A percentile compares a stretch with the other conserved stretches of the same genome.
Conservation (phyloP, 2,329 filamentous ascomycete species). For the Aspergillus quadricinctus region DNA sequence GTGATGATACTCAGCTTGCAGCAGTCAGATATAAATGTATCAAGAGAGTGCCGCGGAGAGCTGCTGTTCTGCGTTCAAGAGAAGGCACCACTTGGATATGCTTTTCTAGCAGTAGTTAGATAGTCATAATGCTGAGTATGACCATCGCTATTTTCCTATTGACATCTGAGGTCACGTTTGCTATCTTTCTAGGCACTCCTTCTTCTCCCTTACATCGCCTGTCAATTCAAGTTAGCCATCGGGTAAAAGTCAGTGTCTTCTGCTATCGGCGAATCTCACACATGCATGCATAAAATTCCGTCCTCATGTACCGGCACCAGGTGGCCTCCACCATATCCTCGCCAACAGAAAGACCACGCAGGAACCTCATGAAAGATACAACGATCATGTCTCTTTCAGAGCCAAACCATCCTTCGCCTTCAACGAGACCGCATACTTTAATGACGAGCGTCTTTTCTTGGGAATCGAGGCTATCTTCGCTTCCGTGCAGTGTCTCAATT, state of each 20-base stretch:
- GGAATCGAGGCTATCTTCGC: not conserved
- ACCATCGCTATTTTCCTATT: not conserved
- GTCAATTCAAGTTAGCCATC: not conserved
- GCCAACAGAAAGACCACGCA: not conserved
- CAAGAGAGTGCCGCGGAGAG: no score
- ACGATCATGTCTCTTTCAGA: not conserved
- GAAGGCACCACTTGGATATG: no score
- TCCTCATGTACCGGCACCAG: not conserved
- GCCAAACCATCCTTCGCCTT: not conserved
- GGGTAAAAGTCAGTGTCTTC: no score
- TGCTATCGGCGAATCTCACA: not conserved
- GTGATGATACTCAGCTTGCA: not conserved
- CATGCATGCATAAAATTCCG: not conserved
- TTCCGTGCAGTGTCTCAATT: not conserved
- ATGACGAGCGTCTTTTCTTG: not conserved
- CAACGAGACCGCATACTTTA: accelerated
- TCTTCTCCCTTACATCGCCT: not conserved
- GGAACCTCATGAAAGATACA: not conserved
- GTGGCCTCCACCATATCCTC: not conserved
- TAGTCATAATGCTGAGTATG: not conserved
- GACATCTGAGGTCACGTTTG: not conserved
- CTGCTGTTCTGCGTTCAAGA: no score
- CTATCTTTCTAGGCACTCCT: not conserved
- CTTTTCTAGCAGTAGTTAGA: no score
- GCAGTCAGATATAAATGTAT: not conserved